Percentiles rank a stretch among this genome's conserved stretches.
These are phyloP conservation scores for Volutella citrinella DNA, from an alignment of 2,329 filamentous ascomycete genomes.

Conservation along the genomic window DNA sequence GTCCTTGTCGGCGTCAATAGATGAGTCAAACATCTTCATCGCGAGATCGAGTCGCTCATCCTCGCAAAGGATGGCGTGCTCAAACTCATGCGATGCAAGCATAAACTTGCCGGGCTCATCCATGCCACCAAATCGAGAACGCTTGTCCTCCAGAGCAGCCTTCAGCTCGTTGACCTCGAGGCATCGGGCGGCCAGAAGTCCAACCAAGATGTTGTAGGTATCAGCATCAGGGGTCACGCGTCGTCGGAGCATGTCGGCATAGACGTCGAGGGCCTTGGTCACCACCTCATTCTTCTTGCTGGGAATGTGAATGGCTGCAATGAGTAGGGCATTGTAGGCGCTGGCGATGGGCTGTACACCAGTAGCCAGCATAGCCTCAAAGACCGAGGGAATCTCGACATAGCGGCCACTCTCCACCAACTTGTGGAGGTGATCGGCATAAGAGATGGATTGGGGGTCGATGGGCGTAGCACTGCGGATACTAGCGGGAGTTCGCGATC, in stretches of 20 bases:
- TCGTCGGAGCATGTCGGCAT: slow-evolving; percentile 91
- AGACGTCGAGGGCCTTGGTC: slow-evolving; percentile 89
- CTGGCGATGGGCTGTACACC: slow-evolving; percentile 76
- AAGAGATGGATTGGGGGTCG: slow-evolving; percentile 64
- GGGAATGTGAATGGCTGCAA: slow-evolving; percentile 80
- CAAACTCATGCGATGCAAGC: slow-evolving; percentile 82
- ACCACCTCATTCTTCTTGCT: slow-evolving; percentile 78
- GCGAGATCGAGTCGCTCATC: slow-evolving; percentile 86
- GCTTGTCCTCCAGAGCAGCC: slow-evolving; percentile 73
- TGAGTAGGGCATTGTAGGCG: slow-evolving; percentile 89
- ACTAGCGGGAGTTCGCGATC: slow-evolving; percentile 42
- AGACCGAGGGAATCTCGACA: slow-evolving; percentile 84
- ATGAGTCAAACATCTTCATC: slow-evolving; percentile 79
- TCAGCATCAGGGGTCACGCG: slow-evolving; percentile 77
- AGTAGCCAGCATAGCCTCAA: slow-evolving; percentile 83
- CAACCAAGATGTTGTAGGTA: slow-evolving; percentile 86
- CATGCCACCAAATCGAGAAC: slow-evolving; percentile 80
- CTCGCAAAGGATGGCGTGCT: slow-evolving; percentile 80
- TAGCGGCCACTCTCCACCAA: slow-evolving; percentile 71
- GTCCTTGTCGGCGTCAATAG: slow-evolving; percentile 58
- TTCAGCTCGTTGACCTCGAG: slow-evolving; percentile 74
- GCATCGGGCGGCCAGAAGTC: slow-evolving; percentile 75
- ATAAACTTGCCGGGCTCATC: slow-evolving; percentile 83
- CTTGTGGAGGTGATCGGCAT: slow-evolving; percentile 74
- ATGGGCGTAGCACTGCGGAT: slow-evolving; percentile 58